These are phyloP conservation scores for Rhododendron ovatum DNA, from an alignment of 148 eudicot species.

Conservation along the genomic window DNA sequence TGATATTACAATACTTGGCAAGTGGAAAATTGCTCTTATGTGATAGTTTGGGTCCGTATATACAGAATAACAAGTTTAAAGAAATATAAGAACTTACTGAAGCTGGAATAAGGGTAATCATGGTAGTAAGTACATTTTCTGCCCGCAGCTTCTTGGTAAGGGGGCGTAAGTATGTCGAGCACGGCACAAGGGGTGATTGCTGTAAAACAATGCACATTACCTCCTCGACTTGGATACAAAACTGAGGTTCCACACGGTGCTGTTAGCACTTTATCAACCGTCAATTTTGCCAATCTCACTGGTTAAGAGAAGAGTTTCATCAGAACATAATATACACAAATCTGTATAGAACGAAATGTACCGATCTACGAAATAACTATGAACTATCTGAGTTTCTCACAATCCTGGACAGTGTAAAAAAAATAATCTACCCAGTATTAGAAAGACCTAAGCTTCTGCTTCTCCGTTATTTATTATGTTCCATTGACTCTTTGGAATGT, in stretches of 20 bases:
- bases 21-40: background rate
- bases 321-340: constrained; percentile 5
- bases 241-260: constrained; percentile 74
- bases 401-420: background rate
- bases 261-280: constrained; percentile 67
- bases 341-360: background rate
- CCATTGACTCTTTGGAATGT: background rate
- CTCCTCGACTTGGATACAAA: constrained; percentile 78
- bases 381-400: background rate
- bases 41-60: background rate
- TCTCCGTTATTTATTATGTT: background rate
- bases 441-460: background rate
- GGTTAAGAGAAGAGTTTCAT: constrained; percentile 11
- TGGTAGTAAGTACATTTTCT: constrained; percentile 86
- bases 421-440: background rate
- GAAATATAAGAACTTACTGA: constrained; percentile 44
- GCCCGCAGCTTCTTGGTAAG: constrained; percentile 75
- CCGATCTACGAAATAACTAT: background rate
- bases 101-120: constrained; percentile 78
- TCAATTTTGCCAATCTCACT: constrained; percentile 91
- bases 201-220: constrained; percentile 88
- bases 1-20: background rate
- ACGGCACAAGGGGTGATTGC: constrained; percentile 90
- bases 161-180: constrained; percentile 90
- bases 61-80: background rate